phyloP scores from a whole-genome alignment of 2,329 filamentous ascomycete genomes.

The Fusarium musae region DNA sequence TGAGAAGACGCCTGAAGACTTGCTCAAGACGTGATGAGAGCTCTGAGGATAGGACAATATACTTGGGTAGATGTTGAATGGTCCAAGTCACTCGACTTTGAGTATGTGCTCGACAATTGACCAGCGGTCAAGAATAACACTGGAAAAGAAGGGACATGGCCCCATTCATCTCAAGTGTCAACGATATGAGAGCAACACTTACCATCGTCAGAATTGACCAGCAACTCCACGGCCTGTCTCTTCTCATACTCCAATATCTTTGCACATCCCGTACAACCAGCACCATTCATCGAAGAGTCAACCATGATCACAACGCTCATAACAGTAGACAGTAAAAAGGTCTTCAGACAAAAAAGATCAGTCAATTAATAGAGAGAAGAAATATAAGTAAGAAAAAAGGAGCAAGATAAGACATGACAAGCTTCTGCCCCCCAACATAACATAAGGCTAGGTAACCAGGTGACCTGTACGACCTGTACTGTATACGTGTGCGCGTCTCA shows the following conservation, averaged over 20 bases:
- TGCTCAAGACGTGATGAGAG: neutral
- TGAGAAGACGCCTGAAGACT: neutral
- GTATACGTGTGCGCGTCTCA: slow-evolving; percentile 2
- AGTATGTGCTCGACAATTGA: no score
- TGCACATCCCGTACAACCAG: slow-evolving; percentile 39
- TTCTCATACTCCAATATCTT: slow-evolving; percentile 40
- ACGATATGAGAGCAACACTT: neutral
- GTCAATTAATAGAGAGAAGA: neutral
- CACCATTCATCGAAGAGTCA: neutral
- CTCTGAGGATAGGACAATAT: no score
- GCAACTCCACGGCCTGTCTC: neutral
- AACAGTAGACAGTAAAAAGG: no score
- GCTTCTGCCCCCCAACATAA: neutral
- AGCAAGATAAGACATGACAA: neutral
- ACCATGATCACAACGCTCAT: neutral
- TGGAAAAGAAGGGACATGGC: neutral
- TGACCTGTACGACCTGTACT: slow-evolving; percentile 8
- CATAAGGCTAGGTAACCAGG: neutral
- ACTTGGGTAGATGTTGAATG: rapidly evolving
- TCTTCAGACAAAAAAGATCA: neutral
- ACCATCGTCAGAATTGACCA: slow-evolving; percentile 6
- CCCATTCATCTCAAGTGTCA: neutral
- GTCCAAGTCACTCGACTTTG: neutral
- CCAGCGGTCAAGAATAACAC: neutral
- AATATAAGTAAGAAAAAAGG: neutral